Conservation (phyloP, 2,329 filamentous ascomycete genomes). For the Chaetomiaceae sp. region DNA sequence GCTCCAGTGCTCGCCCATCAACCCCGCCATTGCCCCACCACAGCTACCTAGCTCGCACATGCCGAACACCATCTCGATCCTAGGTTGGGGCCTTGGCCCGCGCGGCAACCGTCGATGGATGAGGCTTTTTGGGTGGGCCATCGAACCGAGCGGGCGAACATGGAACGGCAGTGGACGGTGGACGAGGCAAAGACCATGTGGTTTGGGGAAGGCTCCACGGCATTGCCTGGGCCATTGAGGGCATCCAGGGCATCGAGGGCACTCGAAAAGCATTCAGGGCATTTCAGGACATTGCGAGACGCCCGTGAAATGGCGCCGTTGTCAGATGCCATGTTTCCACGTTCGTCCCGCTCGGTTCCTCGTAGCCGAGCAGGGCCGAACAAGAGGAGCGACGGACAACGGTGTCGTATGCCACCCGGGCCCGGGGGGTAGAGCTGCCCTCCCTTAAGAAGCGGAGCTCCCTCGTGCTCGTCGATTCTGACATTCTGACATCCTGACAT, state of each 20-base stretch:
- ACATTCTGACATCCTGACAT: too few relatives aligned
- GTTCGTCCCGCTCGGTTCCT: slow-evolving; percentile 2
- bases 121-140: neutral
- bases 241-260: too few relatives aligned
- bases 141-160: neutral
- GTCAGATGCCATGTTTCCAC: slow-evolving; percentile 4
- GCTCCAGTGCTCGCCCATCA: too few relatives aligned
- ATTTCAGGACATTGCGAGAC: neutral
- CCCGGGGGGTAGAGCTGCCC: neutral
- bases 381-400: neutral
- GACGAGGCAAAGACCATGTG: neutral
- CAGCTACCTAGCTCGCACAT: neutral
- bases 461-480: slow-evolving; percentile 1
- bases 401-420: neutral
- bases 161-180: neutral
- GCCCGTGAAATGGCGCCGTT: slow-evolving; percentile 3
- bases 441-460: slow-evolving; percentile 9
- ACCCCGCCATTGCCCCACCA: slow-evolving; percentile 5
- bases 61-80: slow-evolving; percentile 1
- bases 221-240: too few relatives aligned
- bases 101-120: neutral
- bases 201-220: too few relatives aligned
- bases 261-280: too few relatives aligned
- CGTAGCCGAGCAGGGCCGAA: slow-evolving; percentile 15
- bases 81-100: neutral